Evolutionary conservation across 805 yeast species (phyloP).

Genomic region (Wickerhamomyces bovis): DNA sequence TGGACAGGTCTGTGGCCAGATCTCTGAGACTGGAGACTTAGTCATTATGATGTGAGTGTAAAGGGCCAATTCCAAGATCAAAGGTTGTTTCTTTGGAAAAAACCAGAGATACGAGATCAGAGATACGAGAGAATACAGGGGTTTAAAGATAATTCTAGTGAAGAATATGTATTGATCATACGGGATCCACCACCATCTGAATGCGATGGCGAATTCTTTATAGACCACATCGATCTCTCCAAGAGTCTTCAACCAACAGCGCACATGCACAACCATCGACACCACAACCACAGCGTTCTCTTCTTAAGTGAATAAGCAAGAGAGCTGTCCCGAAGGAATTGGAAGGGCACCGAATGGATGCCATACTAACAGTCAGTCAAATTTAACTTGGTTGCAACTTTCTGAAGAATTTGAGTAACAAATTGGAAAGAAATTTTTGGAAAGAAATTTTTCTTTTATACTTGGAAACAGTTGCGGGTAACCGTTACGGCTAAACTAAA

Average conservation of each 20-base stretch:
- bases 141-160: not conserved
- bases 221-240: conserved; percentile 8
- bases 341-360: not conserved
- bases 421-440: not conserved
- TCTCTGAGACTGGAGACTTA: too few relatives aligned
- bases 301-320: conserved; percentile 14
- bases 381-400: conserved; percentile 9
- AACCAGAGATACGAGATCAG: not conserved
- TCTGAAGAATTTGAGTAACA: conserved; percentile 1
- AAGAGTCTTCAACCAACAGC: conserved; percentile 1
- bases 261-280: conserved; percentile 2
- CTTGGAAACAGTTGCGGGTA: not conserved
- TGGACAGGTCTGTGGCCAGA: too few relatives aligned
- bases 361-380: conserved; percentile 3
- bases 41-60: too few relatives aligned
- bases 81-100: not conserved
- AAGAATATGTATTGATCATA: conserved; percentile 8
- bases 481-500: not conserved
- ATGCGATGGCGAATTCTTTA: conserved; percentile 8
- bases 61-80: not conserved
- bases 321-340: conserved; percentile 1
- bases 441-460: not conserved
- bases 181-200: conserved; percentile 12
- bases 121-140: not conserved
- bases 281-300: conserved; percentile 2